Evolutionary conservation across 2,329 filamentous ascomycete genomes (phyloP), one percentile per base, ranked within the genome.

Genomic region (Penicillium sp.): DNA sequence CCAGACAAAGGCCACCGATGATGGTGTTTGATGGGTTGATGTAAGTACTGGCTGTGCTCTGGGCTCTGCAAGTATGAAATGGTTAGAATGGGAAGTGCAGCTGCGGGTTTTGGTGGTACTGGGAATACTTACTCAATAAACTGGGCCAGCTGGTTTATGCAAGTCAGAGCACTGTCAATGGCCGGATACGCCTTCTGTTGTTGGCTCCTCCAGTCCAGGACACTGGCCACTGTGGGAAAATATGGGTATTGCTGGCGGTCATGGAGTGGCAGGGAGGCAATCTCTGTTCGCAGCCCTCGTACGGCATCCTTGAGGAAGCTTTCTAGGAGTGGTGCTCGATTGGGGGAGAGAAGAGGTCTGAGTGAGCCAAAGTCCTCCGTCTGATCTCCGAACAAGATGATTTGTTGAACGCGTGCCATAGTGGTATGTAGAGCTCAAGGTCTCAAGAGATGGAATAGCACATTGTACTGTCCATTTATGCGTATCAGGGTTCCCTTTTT

Each of bases 171-270:
- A 11, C 39, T 42, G 10, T 42, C 39, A 11, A 42, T 42, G 16
- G 39, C 39, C 11, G 39, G 39, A 14, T 42, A 42, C 8, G 39
- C 16, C 10, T 42, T 42, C 16, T 42, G 39, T 14, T 42, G 39
- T 5, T 6, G 39, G 16, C 5, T 18, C 39, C 39, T 42, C 39
- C 39, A 42, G 22, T 42, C 39, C 39, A 42, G 18, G 8, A 42
- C 8, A 24, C 39, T 42, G 16, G 39, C 39, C 39, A 49, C 36
- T 14, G 47, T 31, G 11, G 47, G 4, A 9, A 49, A 49, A 49
- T 49, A 24, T 21, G 47, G 47, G 14, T 49, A 49, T 42, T 49
- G 47, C 21, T 42, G 47, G n/a, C 47, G 47, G 36, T 31, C 47
- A 29, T 49, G 47, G n/a, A 43, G 47, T 40, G 47, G 36, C 24